A percentile compares a stretch with the other conserved stretches of the same genome.
phyloP scores from a whole-genome alignment of 495 filamentous ascomycete genomes.

The Penicillium bialowiezense region DNA sequence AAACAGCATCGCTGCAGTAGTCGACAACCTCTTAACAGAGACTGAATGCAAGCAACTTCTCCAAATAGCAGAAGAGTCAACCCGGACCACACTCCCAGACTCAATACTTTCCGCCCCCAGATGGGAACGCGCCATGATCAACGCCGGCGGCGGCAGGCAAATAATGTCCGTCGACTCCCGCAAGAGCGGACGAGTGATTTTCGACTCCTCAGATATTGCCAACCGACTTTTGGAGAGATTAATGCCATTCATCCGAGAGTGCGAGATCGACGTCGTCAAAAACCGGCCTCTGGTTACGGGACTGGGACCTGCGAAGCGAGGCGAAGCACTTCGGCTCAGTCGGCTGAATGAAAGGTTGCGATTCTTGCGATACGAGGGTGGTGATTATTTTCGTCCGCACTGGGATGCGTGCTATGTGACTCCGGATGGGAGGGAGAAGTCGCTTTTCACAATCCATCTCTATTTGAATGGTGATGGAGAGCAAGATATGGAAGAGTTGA shows the following conservation, averaged over 20 bases:
- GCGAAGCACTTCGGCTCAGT: slow-evolving; percentile 53
- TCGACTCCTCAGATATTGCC: slow-evolving; percentile 61
- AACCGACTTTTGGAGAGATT: slow-evolving; percentile 61
- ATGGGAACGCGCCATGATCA: slow-evolving; percentile 52
- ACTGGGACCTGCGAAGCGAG: slow-evolving; percentile 37
- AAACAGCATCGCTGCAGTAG: slow-evolving; percentile 54
- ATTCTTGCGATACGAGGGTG: slow-evolving; percentile 73
- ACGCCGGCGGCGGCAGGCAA: slow-evolving; percentile 62
- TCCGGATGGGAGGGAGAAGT: slow-evolving; percentile 53
- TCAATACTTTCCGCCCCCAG: slow-evolving; percentile 10
- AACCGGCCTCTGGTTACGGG: slow-evolving; percentile 46
- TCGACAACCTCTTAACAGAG: slow-evolving; percentile 62
- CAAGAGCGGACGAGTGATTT: slow-evolving; percentile 74
- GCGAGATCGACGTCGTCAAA: slow-evolving; percentile 32
- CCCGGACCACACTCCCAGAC: background rate
- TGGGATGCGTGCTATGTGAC: slow-evolving; percentile 68
- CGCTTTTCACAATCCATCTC: slow-evolving; percentile 76
- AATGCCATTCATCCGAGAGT: slow-evolving; percentile 43
- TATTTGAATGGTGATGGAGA: slow-evolving; percentile 70
- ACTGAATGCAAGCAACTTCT: slow-evolving; percentile 59
- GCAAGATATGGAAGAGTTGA: slow-evolving; percentile 37
- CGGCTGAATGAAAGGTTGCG: slow-evolving; percentile 75
- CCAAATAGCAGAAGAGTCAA: slow-evolving; percentile 50
- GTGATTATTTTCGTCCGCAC: slow-evolving; percentile 78
- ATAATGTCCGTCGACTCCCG: slow-evolving; percentile 52